phyloP scores from a whole-genome alignment of 345 rosid genomes.

The Ricinus communis region DNA sequence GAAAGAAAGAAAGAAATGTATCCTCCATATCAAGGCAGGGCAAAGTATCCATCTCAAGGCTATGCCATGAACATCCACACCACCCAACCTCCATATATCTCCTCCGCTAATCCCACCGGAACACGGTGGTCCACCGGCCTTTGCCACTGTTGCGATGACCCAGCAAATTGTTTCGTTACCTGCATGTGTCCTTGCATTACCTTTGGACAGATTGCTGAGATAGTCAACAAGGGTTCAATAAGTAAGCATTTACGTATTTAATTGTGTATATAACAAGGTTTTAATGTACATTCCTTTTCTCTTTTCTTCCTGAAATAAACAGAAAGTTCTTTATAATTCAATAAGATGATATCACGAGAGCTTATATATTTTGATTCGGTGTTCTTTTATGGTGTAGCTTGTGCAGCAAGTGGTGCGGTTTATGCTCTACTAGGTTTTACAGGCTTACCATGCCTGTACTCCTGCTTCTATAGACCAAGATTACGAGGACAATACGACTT shows the following conservation, averaged over 20 bases:
- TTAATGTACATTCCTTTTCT: too few species aligned
- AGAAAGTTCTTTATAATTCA: too few species aligned
- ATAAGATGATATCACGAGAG: too few species aligned
- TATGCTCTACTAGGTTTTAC: slow-evolving; percentile 40
- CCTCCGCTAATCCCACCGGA: slow-evolving; percentile 11
- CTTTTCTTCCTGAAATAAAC: too few species aligned
- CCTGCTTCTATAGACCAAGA: slow-evolving; percentile 43
- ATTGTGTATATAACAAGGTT: too few species aligned
- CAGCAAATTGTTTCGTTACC: slow-evolving; percentile 43
- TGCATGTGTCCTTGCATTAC: slow-evolving; percentile 48
- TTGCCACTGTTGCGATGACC: slow-evolving; percentile 48
- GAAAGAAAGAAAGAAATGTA: slow-evolving; percentile 22
- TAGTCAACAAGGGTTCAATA: slow-evolving; percentile 38
- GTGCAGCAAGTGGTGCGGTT: slow-evolving; percentile 43
- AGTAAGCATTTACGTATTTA: slow-evolving; percentile 30
- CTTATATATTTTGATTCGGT: too few species aligned
- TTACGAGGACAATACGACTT: slow-evolving; percentile 46
- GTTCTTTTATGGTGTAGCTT: slow-evolving; percentile 26
- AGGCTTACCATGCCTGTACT: slow-evolving; percentile 40
- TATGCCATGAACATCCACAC: slow-evolving; percentile 34
- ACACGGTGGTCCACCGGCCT: slow-evolving; percentile 50
- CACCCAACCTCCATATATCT: slow-evolving; percentile 15
- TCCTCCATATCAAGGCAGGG: slow-evolving; percentile 30
- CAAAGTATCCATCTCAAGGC: slow-evolving; percentile 29
- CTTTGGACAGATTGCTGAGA: slow-evolving; percentile 51